Evolutionary conservation across 129 eudicot genomes (phyloP).

Genomic region (Flaveria trinervia): DNA sequence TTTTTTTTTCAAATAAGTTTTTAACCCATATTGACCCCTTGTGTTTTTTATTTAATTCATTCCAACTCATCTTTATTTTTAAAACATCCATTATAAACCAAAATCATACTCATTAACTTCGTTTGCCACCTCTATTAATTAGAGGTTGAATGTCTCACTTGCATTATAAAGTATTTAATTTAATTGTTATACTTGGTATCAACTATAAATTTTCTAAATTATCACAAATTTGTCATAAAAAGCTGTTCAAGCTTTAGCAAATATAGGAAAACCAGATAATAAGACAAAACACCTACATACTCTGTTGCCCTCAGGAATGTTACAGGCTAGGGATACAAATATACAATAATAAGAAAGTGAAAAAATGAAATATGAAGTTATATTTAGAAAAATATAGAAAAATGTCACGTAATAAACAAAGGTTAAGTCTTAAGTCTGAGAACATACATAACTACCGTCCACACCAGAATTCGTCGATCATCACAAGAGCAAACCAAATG

Average conservation of each 20-base stretch:
- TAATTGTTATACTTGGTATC: background rate
- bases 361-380: conserved; percentile 15
- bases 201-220: background rate
- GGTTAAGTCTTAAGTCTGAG: conserved; percentile 2
- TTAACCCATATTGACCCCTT: too few species aligned
- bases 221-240: background rate
- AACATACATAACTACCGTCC: conserved; percentile 30
- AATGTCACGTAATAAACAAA: conserved; percentile 13
- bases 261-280: background rate
- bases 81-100: too few species aligned
- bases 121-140: too few species aligned
- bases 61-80: too few species aligned
- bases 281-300: conserved; percentile 16
- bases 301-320: background rate
- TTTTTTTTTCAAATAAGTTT: too few species aligned
- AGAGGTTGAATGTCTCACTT: background rate
- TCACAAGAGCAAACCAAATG: conserved; percentile 23
- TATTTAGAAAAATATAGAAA: conserved; percentile 12
- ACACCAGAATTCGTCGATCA: conserved; percentile 24
- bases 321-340: background rate
- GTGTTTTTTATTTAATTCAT: too few species aligned
- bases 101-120: too few species aligned
- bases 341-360: conserved; percentile 12
- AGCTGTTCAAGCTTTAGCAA: background rate
- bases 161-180: background rate